A percentile compares a stretch with the other conserved stretches of the same genome.
Conservation (phyloP, 2,329 filamentous ascomycete species). For the Pseudogymnoascus sp. region DNA sequence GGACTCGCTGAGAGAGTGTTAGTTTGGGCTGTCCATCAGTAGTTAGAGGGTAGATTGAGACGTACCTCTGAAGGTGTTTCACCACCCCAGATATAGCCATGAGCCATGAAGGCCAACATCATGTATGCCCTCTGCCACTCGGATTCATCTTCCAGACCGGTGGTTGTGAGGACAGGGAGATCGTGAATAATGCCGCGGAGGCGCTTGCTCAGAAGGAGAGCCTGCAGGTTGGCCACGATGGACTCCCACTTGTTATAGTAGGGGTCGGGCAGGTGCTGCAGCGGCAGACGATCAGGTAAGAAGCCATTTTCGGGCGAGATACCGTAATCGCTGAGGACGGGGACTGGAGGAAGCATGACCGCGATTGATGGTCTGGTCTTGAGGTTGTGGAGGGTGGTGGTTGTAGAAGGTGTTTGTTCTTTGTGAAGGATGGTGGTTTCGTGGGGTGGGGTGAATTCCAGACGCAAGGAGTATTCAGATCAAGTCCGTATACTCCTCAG, state of each 20-base stretch:
- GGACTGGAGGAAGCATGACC: slow-evolving; percentile 50
- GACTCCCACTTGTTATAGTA: slow-evolving; percentile 97
- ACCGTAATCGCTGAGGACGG: slow-evolving; percentile 67
- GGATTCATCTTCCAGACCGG: slow-evolving; percentile 70
- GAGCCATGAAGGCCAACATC: slow-evolving; percentile 81
- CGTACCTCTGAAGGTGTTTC: slow-evolving; percentile 67
- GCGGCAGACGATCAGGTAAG: slow-evolving; percentile 71
- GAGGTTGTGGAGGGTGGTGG: slow-evolving; percentile 11
- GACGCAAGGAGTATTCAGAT: slow-evolving; percentile 61
- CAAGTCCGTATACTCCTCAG: slow-evolving; percentile 54
- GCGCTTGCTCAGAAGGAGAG: slow-evolving; percentile 75
- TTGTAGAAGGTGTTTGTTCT: not conserved
- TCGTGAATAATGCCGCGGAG: slow-evolving; percentile 72
- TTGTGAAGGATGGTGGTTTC: not conserved
- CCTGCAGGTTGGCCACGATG: slow-evolving; percentile 77
- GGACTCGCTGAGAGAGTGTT: slow-evolving; percentile 45
- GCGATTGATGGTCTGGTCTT: slow-evolving; percentile 12
- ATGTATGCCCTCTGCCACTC: slow-evolving; percentile 95
- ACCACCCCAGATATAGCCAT: slow-evolving; percentile 95
- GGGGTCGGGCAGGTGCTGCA: slow-evolving; percentile 73
- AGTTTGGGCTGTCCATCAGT: slow-evolving; percentile 9
- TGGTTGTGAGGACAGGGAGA: slow-evolving; percentile 76
- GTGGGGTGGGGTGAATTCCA: slow-evolving; percentile 33
- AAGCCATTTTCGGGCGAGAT: slow-evolving; percentile 77
- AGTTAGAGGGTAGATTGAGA: slow-evolving; percentile 1